Conservation (phyloP, 1,284 basidiomycete species). For the Cutaneotrichosporon dermatis region DNA sequence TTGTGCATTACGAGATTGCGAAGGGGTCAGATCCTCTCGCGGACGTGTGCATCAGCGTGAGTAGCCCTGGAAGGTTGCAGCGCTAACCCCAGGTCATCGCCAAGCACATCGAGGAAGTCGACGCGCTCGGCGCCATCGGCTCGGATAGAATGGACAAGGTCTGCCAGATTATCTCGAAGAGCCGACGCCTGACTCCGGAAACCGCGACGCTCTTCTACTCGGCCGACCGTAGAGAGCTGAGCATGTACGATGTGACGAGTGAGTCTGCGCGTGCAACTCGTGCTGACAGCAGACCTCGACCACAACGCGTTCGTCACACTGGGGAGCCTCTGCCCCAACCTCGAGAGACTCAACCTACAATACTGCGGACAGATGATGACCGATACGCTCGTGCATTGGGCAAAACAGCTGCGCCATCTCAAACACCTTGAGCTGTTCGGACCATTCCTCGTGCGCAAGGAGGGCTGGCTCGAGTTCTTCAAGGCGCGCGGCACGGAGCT, state of each 20-base stretch:
- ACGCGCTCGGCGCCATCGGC: conserved; percentile 83
- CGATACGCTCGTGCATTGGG: conserved; percentile 62
- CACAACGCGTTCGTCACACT: conserved; percentile 65
- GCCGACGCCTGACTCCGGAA: conserved; percentile 72
- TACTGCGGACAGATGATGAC: conserved; percentile 82
- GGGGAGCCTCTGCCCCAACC: conserved; percentile 71
- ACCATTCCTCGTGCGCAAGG: conserved; percentile 75
- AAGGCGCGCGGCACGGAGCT: conserved; percentile 59
- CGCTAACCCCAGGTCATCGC: conserved; percentile 64
- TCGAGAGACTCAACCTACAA: conserved; percentile 71
- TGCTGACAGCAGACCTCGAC: conserved; percentile 57
- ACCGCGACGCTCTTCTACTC: conserved; percentile 82
- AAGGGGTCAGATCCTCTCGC: conserved; percentile 64
- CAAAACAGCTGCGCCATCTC: conserved; percentile 62
- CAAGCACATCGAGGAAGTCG: conserved; percentile 81
- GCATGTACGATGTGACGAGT: conserved; percentile 89
- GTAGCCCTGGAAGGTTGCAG: conserved; percentile 7
- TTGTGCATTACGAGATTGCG: conserved; percentile 66
- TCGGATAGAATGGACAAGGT: conserved; percentile 73
- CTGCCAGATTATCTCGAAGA: conserved; percentile 78
- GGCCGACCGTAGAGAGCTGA: conserved; percentile 62
- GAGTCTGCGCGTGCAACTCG: conserved; percentile 39
- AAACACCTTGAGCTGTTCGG: conserved; percentile 75
- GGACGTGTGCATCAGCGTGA: conserved; percentile 71
- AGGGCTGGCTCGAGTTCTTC: conserved; percentile 75